Percentiles rank a stretch among this genome's conserved stretches.
Evolutionary conservation across 257 asterid species (phyloP).

Genomic region (Asclepias syriaca): DNA sequence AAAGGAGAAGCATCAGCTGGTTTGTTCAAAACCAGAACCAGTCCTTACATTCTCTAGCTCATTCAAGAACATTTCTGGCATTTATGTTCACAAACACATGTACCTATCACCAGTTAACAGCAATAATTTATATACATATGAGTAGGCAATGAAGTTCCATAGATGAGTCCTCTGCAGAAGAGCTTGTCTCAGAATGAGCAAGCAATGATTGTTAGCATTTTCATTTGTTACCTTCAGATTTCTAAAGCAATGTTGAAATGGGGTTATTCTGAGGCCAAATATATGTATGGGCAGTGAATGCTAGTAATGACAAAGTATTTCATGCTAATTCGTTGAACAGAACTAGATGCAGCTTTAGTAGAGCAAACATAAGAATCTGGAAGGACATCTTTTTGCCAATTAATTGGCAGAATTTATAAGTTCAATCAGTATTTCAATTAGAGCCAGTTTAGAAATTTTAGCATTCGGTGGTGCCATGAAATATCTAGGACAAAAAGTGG

Average conservation of each 20-base stretch:
- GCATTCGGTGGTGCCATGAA: not conserved
- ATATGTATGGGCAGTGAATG: not conserved
- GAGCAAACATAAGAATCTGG: not conserved
- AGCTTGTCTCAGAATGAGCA: not conserved
- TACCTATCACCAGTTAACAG: not conserved
- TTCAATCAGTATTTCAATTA: not conserved
- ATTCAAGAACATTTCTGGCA: not conserved
- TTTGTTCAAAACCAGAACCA: not conserved
- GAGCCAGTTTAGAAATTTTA: not conserved
- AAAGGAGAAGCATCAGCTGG: not conserved
- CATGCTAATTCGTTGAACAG: not conserved
- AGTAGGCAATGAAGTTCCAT: not conserved
- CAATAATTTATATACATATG: not conserved
- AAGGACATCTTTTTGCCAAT: not conserved
- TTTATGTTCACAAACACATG: not conserved
- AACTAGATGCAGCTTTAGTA: not conserved
- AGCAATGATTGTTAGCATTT: not conserved
- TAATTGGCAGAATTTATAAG: not conserved
- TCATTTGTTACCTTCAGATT: not conserved
- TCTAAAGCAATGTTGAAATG: not conserved
- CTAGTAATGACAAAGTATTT: slow-evolving; percentile 1
- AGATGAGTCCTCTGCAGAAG: not conserved
- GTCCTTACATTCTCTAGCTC: not conserved
- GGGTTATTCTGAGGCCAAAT: not conserved
- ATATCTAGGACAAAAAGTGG: not conserved